Conservation (phyloP, 2,329 filamentous ascomycete genomes). For the Aaosphaeria arxii region DNA sequence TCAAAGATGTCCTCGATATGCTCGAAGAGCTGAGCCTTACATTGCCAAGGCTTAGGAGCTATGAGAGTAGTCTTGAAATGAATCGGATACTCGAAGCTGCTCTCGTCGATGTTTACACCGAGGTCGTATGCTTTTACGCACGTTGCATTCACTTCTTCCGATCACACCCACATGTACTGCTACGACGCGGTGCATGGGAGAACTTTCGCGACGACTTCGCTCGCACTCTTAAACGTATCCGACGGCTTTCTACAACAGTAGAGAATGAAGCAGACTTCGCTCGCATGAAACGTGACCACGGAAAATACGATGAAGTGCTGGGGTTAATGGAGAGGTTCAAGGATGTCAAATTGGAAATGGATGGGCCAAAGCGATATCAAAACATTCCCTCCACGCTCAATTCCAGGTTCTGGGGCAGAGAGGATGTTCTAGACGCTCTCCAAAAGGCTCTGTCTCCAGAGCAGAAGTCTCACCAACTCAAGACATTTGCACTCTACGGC, state of each 20-base stretch:
- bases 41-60: conserved; percentile 28
- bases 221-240: conserved; percentile 18
- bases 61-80: conserved; percentile 23
- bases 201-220: conserved; percentile 19
- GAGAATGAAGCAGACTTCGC: conserved; percentile 26
- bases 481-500: too few species aligned
- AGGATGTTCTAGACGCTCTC: too few species aligned
- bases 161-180: conserved; percentile 18
- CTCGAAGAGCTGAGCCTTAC: conserved; percentile 25
- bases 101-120: conserved; percentile 28
- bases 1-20: conserved; percentile 25
- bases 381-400: too few species aligned
- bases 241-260: conserved; percentile 19
- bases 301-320: conserved; percentile 6
- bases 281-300: conserved; percentile 18
- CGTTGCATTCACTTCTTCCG: conserved; percentile 31
- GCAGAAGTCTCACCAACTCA: too few species aligned
- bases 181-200: conserved; percentile 16
- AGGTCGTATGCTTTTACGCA: conserved; percentile 32
- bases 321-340: conserved; percentile 12
- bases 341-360: neutral
- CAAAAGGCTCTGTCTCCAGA: too few species aligned
- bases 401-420: too few species aligned
- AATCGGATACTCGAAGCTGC: conserved; percentile 19
- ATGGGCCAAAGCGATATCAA: too few species aligned